Percentiles rank a stretch among this genome's conserved stretches.
These are phyloP conservation scores for Scalesia atractyloides DNA, from an alignment of 129 eudicot genomes.

Conservation along the genomic window DNA sequence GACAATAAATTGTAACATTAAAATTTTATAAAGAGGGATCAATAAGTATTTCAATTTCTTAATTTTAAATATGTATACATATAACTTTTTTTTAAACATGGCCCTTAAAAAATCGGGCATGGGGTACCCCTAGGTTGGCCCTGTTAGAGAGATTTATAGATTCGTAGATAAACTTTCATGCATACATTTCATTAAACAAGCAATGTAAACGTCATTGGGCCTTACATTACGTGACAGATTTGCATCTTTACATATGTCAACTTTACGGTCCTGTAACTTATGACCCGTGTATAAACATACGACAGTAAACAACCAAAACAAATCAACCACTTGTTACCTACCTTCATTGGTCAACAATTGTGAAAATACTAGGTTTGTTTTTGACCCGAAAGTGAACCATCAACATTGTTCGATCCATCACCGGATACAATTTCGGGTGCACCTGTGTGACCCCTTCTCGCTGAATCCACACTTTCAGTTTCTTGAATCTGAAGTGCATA, in stretches of 20 bases:
- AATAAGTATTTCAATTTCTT: too few species aligned
- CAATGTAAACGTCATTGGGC: neutral
- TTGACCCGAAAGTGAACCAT: constrained; percentile 44
- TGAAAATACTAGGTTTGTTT: constrained; percentile 59
- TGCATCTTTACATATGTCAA: neutral
- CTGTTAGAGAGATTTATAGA: too few species aligned
- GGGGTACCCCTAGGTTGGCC: too few species aligned
- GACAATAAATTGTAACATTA: too few species aligned
- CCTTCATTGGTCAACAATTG: constrained; percentile 53
- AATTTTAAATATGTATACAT: too few species aligned
- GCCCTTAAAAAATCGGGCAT: too few species aligned
- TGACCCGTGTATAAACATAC: neutral
- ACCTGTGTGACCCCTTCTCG: constrained; percentile 10
- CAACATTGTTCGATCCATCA: constrained; percentile 31
- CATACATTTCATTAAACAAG: too few species aligned
- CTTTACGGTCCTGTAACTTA: constrained; percentile 5
- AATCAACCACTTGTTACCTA: neutral
- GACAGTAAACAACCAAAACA: neutral
- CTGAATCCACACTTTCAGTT: constrained; percentile 25
- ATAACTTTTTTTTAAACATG: too few species aligned
- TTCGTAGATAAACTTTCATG: too few species aligned
- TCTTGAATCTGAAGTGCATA: constrained; percentile 76
- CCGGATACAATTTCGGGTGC: constrained; percentile 30
- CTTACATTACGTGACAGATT: too few species aligned
- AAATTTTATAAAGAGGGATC: too few species aligned